Percentiles rank a stretch among this genome's conserved stretches.
phyloP scores from a whole-genome alignment of 306 rosid genomes.

The Macrotyloma uniflorum region DNA sequence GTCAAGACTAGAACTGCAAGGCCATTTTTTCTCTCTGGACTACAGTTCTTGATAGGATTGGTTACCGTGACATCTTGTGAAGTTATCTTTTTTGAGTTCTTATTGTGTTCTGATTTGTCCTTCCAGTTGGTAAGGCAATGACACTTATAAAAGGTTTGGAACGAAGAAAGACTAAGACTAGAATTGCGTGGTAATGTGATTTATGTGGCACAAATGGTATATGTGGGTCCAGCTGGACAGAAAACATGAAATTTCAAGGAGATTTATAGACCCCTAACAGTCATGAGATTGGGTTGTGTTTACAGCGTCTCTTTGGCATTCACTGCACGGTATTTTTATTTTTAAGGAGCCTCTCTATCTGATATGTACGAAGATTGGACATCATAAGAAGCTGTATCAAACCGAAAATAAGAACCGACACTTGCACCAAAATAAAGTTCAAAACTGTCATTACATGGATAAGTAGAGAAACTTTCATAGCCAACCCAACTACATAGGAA shows the following conservation, averaged over 20 bases:
- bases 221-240: background rate
- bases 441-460: background rate
- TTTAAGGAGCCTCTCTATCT: conserved; percentile 10
- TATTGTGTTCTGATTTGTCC: background rate
- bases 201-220: background rate
- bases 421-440: background rate
- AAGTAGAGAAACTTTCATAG: conserved; percentile 11
- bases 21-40: background rate
- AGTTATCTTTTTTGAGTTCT: background rate
- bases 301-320: conserved; percentile 4
- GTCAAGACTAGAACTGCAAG: background rate
- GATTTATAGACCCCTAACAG: background rate
- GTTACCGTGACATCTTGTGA: background rate
- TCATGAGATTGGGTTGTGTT: background rate
- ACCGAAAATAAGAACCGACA: background rate
- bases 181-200: background rate
- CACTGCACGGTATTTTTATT: conserved; percentile 2
- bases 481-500: conserved; percentile 9
- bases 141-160: background rate
- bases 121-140: background rate
- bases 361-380: conserved; percentile 14
- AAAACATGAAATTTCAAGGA: background rate
- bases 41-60: background rate
- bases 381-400: background rate
- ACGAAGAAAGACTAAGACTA: background rate